Conservation (phyloP, 306 rosid genomes). For the Vachellia collinsii region DNA sequence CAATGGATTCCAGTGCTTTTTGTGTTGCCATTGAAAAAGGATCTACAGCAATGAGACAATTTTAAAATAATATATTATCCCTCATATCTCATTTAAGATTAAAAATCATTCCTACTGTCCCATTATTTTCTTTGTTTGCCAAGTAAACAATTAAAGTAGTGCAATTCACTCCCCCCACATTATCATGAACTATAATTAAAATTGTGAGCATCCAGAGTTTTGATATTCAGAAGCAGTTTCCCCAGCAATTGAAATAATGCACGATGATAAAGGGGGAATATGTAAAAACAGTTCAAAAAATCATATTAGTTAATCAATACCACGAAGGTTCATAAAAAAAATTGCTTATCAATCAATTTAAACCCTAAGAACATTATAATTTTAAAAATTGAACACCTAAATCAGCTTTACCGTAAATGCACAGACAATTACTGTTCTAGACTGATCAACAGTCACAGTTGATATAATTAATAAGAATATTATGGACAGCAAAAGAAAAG, state of each 20-base stretch:
- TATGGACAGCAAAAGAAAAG: neutral
- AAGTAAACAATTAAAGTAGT: neutral
- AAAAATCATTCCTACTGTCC: neutral
- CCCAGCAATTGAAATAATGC: constrained; percentile 13
- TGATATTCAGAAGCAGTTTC: constrained; percentile 7
- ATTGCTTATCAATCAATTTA: constrained; percentile 23
- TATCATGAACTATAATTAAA: neutral
- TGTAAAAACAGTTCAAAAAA: neutral
- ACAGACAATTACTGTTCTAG: constrained; percentile 25
- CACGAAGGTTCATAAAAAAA: constrained; percentile 11
- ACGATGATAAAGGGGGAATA: neutral
- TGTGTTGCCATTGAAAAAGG: constrained; percentile 95
- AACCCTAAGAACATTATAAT: constrained; percentile 7
- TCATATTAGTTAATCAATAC: neutral
- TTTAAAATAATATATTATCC: neutral
- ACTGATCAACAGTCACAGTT: constrained; percentile 18
- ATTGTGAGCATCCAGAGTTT: neutral
- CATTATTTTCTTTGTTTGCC: neutral
- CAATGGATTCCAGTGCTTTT: constrained; percentile 94
- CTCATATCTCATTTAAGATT: neutral
- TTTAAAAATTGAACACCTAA: neutral
- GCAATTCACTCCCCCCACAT: neutral
- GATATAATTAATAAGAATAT: constrained; percentile 10
- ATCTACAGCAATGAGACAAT: constrained; percentile 56
- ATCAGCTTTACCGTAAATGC: constrained; percentile 9